Base-by-base conservation (phyloP, 495 filamentous ascomycete species). In the Margaritispora aquatica region DNA sequence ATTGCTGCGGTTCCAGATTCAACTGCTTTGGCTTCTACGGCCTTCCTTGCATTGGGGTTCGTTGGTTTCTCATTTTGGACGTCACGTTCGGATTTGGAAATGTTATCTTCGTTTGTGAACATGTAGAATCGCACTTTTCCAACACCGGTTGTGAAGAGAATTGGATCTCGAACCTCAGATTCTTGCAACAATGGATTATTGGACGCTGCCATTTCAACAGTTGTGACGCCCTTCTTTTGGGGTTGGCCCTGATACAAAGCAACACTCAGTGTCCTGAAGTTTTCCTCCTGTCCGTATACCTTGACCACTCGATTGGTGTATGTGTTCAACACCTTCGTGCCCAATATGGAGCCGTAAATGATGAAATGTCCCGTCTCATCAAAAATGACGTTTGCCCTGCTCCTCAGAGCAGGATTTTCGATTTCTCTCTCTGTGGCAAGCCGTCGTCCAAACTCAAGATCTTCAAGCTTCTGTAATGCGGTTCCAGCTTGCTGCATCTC, bases 291-390 rank as follows among this genome's bases (percentile, higher is more conserved):
- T 29, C 87, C 92, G 73, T 92, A 96, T 1, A 91, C 78, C 65
- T 90, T 92, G 50, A 96, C 85, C 1, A 96, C 84, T 34, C 87
- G 82, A 74, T 97, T 97, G 22, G 94, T 96, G 68, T 89, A 85
- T 1, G 88, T 96, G 72, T 99, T 99, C 68, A 99, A 79, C 36
- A 96, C 90, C 70, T 97, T 97, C 64, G 88, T 81, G 21, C 95
- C 94, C 44, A 92, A 75, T 26, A 97, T 83, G 11, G 91, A 96
- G 48, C 94, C 95, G 66, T 95, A 99, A 29, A 97, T 74, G 61
- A 99, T 84, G 73, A 97, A 97, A 69, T 97, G 81, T 17, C 93
- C 90, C 1, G 92, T 96, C 69, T 99, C 94, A 69, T 99, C 94
- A 65, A 97, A 99, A 41, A 89, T 84, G 51, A 97, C 83, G 67